phyloP scores from a whole-genome alignment of 1,139 yeast species.

The Kodamaea plutei region DNA sequence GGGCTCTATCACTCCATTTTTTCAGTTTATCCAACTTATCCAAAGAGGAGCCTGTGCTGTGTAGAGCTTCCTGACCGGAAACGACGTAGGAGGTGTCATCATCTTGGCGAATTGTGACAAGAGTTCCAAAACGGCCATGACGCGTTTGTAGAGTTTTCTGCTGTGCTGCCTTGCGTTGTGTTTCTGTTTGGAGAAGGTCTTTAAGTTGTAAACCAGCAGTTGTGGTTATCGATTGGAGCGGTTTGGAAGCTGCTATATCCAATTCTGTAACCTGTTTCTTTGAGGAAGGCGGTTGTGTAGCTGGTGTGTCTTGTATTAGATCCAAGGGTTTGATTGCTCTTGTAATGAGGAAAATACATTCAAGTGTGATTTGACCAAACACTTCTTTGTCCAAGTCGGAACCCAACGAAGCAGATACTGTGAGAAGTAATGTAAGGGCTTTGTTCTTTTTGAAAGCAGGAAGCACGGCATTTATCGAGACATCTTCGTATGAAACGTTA shows the following conservation, averaged over 20 bases:
- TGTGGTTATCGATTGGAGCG: conserved; percentile 19
- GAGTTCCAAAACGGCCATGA: conserved; percentile 89
- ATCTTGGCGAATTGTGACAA: conserved; percentile 62
- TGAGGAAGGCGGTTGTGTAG: conserved; percentile 7
- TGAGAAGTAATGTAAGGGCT: conserved; percentile 66
- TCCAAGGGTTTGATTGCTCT: conserved; percentile 49
- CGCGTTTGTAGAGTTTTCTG: conserved; percentile 59
- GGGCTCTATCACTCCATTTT: conserved; percentile 53
- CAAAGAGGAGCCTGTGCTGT: conserved; percentile 38
- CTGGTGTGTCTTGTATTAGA: conserved; percentile 3
- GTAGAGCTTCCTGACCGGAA: conserved; percentile 71
- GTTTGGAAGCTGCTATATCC: conserved; percentile 11
- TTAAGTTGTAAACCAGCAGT: conserved; percentile 42
- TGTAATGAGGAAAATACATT: conserved; percentile 61
- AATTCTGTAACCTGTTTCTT: conserved; percentile 3
- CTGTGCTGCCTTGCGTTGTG: conserved; percentile 46
- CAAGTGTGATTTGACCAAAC: conserved; percentile 64
- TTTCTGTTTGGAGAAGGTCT: conserved; percentile 57
- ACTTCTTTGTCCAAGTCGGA: conserved; percentile 57
- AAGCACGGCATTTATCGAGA: conserved; percentile 58
- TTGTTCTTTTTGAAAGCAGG: conserved; percentile 58
- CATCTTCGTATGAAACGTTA: conserved; percentile 57
- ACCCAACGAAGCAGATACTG: conserved; percentile 64
- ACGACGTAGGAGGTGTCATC: conserved; percentile 57
- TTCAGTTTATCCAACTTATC: conserved; percentile 63